Conservation (phyloP, 2,329 filamentous ascomycete species). For the Colletotrichum horii region DNA sequence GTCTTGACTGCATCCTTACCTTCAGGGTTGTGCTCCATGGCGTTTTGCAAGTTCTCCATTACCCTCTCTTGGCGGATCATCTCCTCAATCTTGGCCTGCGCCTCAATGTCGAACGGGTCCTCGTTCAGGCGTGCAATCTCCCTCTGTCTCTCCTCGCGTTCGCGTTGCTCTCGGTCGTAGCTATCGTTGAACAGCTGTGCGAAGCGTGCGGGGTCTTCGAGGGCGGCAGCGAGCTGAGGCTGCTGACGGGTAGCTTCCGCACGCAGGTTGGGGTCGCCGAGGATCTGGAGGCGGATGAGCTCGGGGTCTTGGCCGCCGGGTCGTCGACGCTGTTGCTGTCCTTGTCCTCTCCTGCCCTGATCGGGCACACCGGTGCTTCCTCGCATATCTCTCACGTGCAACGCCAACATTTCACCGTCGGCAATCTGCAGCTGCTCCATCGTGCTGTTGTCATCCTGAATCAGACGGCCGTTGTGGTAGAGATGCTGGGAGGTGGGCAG, state of each 20-base stretch:
- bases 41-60: constrained; percentile 93
- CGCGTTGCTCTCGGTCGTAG: constrained; percentile 72
- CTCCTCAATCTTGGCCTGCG: constrained; percentile 91
- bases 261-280: constrained; percentile 78
- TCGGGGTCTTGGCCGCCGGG: constrained; percentile 70
- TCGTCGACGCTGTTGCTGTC: constrained; percentile 38
- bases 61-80: constrained; percentile 95
- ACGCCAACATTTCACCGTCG: constrained; percentile 90
- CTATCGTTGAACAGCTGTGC: constrained; percentile 72
- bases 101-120: constrained; percentile 92
- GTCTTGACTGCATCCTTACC: constrained; percentile 59
- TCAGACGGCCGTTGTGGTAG: constrained; percentile 86
- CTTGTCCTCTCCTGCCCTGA: constrained; percentile 40
- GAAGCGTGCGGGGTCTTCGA: constrained; percentile 80
- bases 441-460: constrained; percentile 77
- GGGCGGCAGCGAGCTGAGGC: constrained; percentile 76
- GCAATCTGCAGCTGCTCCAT: constrained; percentile 80
- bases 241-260: constrained; percentile 73
- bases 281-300: constrained; percentile 79
- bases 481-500: constrained; percentile 78
- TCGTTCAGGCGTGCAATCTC: constrained; percentile 87
- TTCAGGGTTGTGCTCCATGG: constrained; percentile 97
- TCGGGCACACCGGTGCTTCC: constrained; percentile 48
- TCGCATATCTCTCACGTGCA: constrained; percentile 74
- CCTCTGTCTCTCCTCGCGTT: constrained; percentile 78